These are phyloP conservation scores for Steccherinum ochraceum DNA, from an alignment of 768 basidiomycete species.

Conservation along the genomic window DNA sequence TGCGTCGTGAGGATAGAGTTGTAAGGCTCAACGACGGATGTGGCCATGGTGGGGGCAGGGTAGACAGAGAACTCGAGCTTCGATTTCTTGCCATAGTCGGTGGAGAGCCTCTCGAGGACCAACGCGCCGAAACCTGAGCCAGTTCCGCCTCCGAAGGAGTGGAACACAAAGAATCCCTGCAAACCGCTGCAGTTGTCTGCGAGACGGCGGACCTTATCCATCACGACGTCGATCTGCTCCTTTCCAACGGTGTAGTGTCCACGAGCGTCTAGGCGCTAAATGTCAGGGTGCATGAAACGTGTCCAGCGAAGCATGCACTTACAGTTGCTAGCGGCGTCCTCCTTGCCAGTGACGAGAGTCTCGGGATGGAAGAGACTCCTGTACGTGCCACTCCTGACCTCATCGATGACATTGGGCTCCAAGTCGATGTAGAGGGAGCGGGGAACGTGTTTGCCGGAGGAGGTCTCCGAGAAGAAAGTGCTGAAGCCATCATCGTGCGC, in stretches of 20 bases:
- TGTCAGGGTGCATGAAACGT: constrained; percentile 7
- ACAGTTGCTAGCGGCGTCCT: constrained; percentile 99
- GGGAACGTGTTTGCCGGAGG: constrained; percentile 94
- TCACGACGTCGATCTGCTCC: constrained; percentile 93
- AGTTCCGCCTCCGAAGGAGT: constrained; percentile 99
- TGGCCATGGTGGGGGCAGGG: constrained; percentile 90
- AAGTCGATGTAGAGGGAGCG: constrained; percentile 96
- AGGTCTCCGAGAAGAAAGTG: constrained; percentile 99
- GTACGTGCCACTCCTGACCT: constrained; percentile 94
- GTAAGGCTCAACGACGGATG: constrained; percentile 98
- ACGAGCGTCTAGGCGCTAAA: constrained; percentile 76
- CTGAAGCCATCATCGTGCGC: constrained; percentile 87
- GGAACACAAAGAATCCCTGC: constrained; percentile 99
- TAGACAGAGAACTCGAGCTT: constrained; percentile 99
- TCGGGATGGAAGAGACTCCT: constrained; percentile 98
- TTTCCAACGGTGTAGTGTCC: constrained; percentile 99
- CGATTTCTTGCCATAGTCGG: constrained; percentile 99
- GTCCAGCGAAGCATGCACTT: constrained; percentile 17
- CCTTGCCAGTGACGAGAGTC: constrained; percentile 96
- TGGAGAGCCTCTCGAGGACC: constrained; percentile 92
- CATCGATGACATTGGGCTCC: constrained; percentile 97
- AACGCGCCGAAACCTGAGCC: constrained; percentile 99
- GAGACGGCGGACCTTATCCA: constrained; percentile 95
- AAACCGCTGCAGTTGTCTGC: constrained; percentile 98
- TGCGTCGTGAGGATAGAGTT: constrained; percentile 98